Evolutionary conservation across 129 eudicot species (phyloP).

Genomic region (Apium graveolens): DNA sequence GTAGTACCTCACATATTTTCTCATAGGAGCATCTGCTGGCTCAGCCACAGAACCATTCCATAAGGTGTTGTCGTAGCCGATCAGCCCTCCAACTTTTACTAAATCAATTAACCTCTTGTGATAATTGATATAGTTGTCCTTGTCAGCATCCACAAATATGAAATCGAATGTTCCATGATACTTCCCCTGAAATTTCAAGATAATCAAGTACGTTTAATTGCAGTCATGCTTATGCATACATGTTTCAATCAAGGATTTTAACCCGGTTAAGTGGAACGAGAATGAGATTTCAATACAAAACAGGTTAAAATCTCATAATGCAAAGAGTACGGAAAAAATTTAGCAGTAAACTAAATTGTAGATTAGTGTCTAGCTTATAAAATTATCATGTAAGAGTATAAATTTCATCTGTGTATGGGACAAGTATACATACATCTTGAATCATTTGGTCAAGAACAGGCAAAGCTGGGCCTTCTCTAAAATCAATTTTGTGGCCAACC

Average conservation of each 20-base stretch:
- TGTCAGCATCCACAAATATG: conserved; percentile 89
- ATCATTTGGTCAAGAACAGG: conserved; percentile 84
- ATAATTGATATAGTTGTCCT: conserved; percentile 79
- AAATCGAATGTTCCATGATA: conserved; percentile 75
- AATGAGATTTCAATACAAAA: too few species aligned
- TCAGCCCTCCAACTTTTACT: conserved; percentile 78
- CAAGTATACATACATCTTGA: conserved; percentile 30
- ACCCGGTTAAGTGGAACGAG: too few species aligned
- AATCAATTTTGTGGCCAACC: conserved; percentile 74
- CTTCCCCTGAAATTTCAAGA: conserved; percentile 31
- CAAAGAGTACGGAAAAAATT: not conserved
- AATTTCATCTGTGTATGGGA: too few species aligned
- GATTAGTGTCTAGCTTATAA: too few species aligned
- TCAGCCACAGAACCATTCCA: conserved; percentile 88
- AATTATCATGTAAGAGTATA: not conserved
- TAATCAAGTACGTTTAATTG: not conserved
- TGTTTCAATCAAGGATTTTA: too few species aligned
- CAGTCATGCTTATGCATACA: not conserved
- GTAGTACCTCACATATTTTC: conserved; percentile 77
- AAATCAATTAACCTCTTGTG: conserved; percentile 75
- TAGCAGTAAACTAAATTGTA: too few species aligned
- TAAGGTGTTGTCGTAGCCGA: conserved; percentile 91
- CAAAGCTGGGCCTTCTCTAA: conserved; percentile 75
- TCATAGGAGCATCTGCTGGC: conserved; percentile 69
- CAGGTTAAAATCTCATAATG: too few species aligned